Percentiles rank a stretch among this genome's conserved stretches.
Evolutionary conservation across 495 filamentous ascomycete species (phyloP).

Genomic region (Chaetomidium leptoderma): DNA sequence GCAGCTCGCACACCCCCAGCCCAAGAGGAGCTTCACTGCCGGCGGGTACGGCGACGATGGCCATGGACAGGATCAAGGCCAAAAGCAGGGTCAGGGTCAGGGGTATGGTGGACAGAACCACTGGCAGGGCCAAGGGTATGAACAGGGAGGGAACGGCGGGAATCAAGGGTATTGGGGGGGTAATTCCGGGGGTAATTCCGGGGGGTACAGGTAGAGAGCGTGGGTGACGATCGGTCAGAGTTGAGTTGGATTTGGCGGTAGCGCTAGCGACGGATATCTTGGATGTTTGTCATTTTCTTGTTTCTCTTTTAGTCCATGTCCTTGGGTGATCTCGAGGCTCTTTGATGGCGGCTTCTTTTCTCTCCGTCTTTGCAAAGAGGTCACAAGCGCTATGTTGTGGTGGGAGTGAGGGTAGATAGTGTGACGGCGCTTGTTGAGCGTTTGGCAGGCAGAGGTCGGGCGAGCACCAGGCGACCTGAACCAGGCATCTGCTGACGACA

Average conservation of each 20-base stretch:
- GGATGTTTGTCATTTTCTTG: no score
- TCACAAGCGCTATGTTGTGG: no score
- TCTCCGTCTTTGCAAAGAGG: no score
- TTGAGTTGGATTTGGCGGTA: no score
- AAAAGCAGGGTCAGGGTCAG: no score
- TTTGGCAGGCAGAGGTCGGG: not conserved
- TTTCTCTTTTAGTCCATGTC: no score
- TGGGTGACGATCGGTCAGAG: no score
- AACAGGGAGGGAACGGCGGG: not conserved
- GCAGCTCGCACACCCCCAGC: slow-evolving; percentile 24
- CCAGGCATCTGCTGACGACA: not conserved
- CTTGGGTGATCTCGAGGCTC: no score
- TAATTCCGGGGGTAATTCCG: not conserved
- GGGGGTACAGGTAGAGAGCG: not conserved
- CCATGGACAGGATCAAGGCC: not conserved
- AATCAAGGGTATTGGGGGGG: slow-evolving; percentile 10
- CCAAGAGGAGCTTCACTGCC: slow-evolving; percentile 31
- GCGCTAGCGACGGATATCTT: no score
- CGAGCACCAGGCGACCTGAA: not conserved
- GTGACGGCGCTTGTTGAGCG: no score
- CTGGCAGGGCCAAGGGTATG: not conserved
- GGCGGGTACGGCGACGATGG: slow-evolving; percentile 18
- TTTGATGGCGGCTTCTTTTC: no score
- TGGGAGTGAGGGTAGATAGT: no score
- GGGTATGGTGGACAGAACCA: not conserved